Base-by-base conservation (phyloP, 805 yeast genomes). In the Suhomyces sp. region DNA sequence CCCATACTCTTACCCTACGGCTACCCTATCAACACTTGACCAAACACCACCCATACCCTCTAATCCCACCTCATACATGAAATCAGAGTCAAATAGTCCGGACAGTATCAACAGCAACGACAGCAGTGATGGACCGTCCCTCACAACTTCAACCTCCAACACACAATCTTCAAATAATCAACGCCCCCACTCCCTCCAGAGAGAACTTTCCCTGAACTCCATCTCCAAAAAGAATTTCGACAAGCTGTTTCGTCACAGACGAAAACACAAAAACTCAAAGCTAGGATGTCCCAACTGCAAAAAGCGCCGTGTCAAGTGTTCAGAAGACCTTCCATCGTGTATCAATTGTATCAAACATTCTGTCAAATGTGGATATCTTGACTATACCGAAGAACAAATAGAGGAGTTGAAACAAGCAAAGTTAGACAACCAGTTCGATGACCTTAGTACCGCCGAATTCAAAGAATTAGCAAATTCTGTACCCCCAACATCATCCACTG, bases 221-320 rank as follows among this genome's bases (percentile, higher is more conserved):
- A n/a, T n/a, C 14, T 16, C 9, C 14, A 16, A 10, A 19, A 26
- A 17, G 29, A 26, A 15, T 15, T 6, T 12, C 7, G 37, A 28
- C 19, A 36, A 36, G 23, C 36, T 32, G 28, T 35, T 35, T 10
- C 21, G 31, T 15, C 40, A 39, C 23, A 44, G 58, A 19, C 43
- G 52, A 14, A 53, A 51, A 22, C 58, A 53, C 42, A 48, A 46
- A 33, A 53, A 53, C 44, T 53, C 57, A 31, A 54, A 68, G 35
- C 53, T 58, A 7, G 79, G 79, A 5, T 74, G 79, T 42, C 58
- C 66, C 14, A 70, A 72, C 20, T 74, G 79, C 53, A 72, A 72
- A 47, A 57, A 58, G 34, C 55, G 80, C 31, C 55, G 76, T 31
- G 77, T 74, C 42, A 74, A 74, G 49, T 74, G 79, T 38, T 46